Evolutionary conservation across 2,329 filamentous ascomycete genomes (phyloP), one percentile per base, ranked within the genome.

Genomic region (Fusarium sp.): DNA sequence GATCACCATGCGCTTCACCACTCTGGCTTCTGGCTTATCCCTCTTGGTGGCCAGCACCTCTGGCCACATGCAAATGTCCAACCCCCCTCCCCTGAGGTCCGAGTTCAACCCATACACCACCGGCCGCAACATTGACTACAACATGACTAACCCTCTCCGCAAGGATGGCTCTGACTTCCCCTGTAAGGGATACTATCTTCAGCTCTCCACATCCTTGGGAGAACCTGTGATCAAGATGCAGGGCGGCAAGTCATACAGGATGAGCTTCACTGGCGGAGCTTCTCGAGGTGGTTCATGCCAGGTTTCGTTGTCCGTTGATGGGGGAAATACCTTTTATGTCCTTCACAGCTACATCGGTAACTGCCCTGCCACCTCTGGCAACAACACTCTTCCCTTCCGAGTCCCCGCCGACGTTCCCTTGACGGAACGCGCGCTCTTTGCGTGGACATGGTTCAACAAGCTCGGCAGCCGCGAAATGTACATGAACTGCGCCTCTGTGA

Each of bases 391-490:
- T 40, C 82, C 80, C 16, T 92, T 92, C 76, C 87, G 84, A 1
- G 82, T 92, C 6, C 91, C 90, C 0, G 78, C 76, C 3, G 86
- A 87, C 66, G 87, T 86, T 0, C 87, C 88, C 0, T n/a, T 74
- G 0, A 84, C 89, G n/a, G 71, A 75, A 68, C 61, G 65, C 4
- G 89, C 88, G 9, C 79, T 92, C 1, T 83, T 93, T 14, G 87
- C 87, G 2, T 93, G 91, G 91, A 89, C 88, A 4, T 90, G 88
- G 89, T 90, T 91, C 81, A 91, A 91, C 81, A 86, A 87, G 69
- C 75, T 90, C 29, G 91, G 91, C 1, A 92, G 91, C 77, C 85
- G 91, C 20, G 91, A 93, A 78, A 91, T 92, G 87, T 93, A 93
- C 83, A 92, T 92, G 89, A 91, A 92, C 80, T 93, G 91, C 74